phyloP scores from a whole-genome alignment of 1,139 yeast species.

The Geotrichum aggregatum region DNA sequence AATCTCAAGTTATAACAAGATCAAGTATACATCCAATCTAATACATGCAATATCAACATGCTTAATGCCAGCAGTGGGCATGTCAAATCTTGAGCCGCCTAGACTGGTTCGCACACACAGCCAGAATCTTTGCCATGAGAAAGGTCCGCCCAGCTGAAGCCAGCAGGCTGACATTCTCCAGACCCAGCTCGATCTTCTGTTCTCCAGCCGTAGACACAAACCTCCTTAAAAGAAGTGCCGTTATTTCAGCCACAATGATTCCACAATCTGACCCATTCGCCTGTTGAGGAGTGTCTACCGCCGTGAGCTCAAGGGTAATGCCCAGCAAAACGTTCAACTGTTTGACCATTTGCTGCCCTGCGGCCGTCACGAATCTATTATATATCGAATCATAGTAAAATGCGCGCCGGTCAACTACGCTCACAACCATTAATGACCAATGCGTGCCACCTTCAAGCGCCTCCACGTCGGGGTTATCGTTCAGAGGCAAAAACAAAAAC shows the following conservation, averaged over 20 bases:
- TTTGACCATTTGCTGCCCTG: conserved; percentile 30
- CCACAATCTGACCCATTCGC: conserved; percentile 77
- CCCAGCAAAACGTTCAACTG: conserved; percentile 38
- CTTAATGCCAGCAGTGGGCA: too few species aligned
- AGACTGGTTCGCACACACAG: conserved; percentile 22
- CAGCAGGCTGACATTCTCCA: conserved; percentile 39
- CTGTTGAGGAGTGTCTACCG: conserved; percentile 63
- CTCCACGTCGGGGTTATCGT: conserved; percentile 48
- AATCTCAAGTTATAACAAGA: too few species aligned
- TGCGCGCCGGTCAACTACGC: conserved; percentile 41
- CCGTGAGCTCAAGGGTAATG: conserved; percentile 21
- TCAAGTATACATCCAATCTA: too few species aligned
- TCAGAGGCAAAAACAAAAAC: conserved; percentile 50
- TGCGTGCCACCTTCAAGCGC: conserved; percentile 51
- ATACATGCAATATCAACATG: not conserved
- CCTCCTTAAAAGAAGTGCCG: conserved; percentile 43
- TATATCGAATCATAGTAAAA: conserved; percentile 48
- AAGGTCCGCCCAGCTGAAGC: conserved; percentile 47
- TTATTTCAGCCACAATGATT: conserved; percentile 54
- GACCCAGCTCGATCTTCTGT: conserved; percentile 33
- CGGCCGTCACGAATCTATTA: conserved; percentile 40
- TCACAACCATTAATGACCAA: conserved; percentile 51
- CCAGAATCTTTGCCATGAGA: conserved; percentile 39
- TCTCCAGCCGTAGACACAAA: conserved; percentile 33
- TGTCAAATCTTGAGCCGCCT: conserved; percentile 4